A percentile compares a stretch with the other conserved stretches of the same genome.
These are phyloP conservation scores for Aspergillus fischeri DNA, from an alignment of 2,329 filamentous ascomycete species.

Conservation along the genomic window DNA sequence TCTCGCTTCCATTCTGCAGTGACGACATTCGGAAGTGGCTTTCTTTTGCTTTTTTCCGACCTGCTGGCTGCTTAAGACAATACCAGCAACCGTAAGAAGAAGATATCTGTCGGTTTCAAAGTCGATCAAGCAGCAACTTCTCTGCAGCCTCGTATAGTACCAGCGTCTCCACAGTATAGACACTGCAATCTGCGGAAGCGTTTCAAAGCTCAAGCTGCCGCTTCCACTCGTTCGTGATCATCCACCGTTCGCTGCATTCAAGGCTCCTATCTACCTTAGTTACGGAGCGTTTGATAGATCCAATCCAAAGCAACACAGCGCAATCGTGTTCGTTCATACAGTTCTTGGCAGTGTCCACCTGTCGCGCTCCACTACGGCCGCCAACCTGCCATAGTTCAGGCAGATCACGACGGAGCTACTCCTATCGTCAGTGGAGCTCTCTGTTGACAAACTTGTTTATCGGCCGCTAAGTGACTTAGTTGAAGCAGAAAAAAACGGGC, in stretches of 20 bases:
- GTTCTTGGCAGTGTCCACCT: constrained; percentile 29
- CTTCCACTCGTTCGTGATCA: background rate
- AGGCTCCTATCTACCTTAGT: background rate
- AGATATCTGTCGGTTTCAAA: background rate
- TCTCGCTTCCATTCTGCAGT: background rate
- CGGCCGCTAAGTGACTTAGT: constrained; percentile 25
- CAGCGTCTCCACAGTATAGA: background rate
- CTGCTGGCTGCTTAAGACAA: background rate
- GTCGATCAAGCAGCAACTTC: background rate
- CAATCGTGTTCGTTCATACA: constrained; percentile 11
- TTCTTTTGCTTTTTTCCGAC: background rate
- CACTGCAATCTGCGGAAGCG: background rate
- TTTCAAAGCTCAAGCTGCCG: background rate
- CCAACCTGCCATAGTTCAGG: constrained; percentile 13
- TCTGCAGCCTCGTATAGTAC: background rate
- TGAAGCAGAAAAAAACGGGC: constrained; percentile 5
- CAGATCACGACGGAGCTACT: constrained; percentile 25
- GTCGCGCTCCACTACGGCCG: constrained; percentile 23
- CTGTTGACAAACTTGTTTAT: constrained; percentile 22
- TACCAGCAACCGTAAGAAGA: background rate
- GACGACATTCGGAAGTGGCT: background rate
- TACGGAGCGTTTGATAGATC: background rate
- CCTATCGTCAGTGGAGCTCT: constrained; percentile 7
- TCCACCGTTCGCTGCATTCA: background rate
- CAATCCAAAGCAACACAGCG: background rate